phyloP scores from a whole-genome alignment of 2,329 filamentous ascomycete genomes.

The Aspergillus sclerotialis region DNA sequence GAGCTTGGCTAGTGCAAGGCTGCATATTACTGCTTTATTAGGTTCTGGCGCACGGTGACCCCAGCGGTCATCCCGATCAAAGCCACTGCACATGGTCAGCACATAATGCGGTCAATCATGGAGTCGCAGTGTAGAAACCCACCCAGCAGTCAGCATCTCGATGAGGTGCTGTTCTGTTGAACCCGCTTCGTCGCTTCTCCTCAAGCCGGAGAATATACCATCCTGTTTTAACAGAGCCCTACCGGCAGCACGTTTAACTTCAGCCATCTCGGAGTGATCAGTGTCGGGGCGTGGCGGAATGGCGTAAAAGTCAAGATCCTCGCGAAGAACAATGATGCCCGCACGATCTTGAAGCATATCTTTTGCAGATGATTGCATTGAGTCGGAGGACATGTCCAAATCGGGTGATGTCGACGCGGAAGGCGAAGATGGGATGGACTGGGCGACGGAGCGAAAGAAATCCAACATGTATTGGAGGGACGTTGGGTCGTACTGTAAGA shows the following conservation, averaged over 20 bases:
- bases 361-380: conserved; percentile 61
- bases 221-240: conserved; percentile 79
- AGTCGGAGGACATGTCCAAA: conserved; percentile 61
- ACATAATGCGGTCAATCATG: neutral
- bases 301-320: conserved; percentile 95
- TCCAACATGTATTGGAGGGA: conserved; percentile 99
- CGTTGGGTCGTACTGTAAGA: conserved; percentile 79
- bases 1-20: conserved; percentile 82
- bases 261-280: conserved; percentile 82
- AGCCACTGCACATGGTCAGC: conserved; percentile 57
- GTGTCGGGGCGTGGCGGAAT: conserved; percentile 85
- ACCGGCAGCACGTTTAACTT: conserved; percentile 88
- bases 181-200: conserved; percentile 90
- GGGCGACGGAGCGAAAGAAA: conserved; percentile 92
- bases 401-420: conserved; percentile 59
- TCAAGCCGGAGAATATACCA: conserved; percentile 91
- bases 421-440: conserved; percentile 69
- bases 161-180: conserved; percentile 98
- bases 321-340: conserved; percentile 91
- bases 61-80: conserved; percentile 93
- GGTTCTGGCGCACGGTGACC: conserved; percentile 95
- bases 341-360: conserved; percentile 81
- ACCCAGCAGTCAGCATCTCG: conserved; percentile 99
- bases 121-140: conserved; percentile 32
- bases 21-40: conserved; percentile 97